Conservation (phyloP, 805 yeast genomes). For the Ogataea methanolica region DNA sequence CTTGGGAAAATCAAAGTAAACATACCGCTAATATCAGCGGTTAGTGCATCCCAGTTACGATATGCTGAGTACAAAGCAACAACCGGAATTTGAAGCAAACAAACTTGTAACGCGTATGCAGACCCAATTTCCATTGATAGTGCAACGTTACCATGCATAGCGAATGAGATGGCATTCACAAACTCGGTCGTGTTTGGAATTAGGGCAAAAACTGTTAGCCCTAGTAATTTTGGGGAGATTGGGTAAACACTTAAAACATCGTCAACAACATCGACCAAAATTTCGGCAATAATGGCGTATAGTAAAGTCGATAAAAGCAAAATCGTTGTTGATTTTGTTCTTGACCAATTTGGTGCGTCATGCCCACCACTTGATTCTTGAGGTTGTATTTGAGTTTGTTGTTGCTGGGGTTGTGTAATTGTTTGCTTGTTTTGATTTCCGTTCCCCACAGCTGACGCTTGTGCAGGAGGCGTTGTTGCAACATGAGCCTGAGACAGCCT, state of each 20-base stretch:
- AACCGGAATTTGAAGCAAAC: slow-evolving; percentile 88
- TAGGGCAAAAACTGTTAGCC: slow-evolving; percentile 89
- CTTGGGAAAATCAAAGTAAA: slow-evolving; percentile 87
- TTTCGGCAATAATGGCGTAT: slow-evolving; percentile 92
- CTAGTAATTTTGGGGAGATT: slow-evolving; percentile 86
- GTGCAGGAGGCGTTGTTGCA: slow-evolving; percentile 8
- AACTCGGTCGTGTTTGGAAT: slow-evolving; percentile 98
- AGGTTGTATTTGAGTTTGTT: slow-evolving; percentile 3
- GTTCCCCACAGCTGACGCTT: background rate
- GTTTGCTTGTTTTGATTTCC: too few relatives aligned
- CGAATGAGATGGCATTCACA: slow-evolving; percentile 94
- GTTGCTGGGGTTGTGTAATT: background rate
- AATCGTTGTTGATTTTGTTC: slow-evolving; percentile 76
- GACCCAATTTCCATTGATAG: slow-evolving; percentile 97
- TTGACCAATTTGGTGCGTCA: slow-evolving; percentile 97
- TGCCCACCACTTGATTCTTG: slow-evolving; percentile 60
- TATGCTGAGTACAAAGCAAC: slow-evolving; percentile 72
- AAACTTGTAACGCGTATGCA: slow-evolving; percentile 95
- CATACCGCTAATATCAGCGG: slow-evolving; percentile 36
- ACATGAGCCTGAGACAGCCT: slow-evolving; percentile 4
- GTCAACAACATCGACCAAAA: slow-evolving; percentile 88
- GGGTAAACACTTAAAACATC: slow-evolving; percentile 73
- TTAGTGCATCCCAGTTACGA: slow-evolving; percentile 31
- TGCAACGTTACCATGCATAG: slow-evolving; percentile 93
- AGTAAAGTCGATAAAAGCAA: slow-evolving; percentile 77